Conservation (phyloP, 805 yeast species). For the Hanseniaspora lachancei region DNA sequence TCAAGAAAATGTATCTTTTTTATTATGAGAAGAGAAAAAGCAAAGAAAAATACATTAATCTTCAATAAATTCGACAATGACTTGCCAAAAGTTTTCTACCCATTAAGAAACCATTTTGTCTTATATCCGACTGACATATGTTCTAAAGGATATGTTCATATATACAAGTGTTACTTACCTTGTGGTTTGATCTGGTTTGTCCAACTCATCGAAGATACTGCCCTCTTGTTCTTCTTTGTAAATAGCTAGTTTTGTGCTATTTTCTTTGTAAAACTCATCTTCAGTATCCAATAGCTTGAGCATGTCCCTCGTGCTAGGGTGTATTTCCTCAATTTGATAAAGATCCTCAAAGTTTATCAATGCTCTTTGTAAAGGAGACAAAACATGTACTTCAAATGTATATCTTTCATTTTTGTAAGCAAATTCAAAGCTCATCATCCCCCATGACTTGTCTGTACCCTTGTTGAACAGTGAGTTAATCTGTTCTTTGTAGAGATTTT, state of each 20-base stretch:
- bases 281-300: neutral
- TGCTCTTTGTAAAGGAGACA: slow-evolving; percentile 9
- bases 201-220: slow-evolving; percentile 4
- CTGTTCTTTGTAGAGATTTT: neutral
- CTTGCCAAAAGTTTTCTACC: no score
- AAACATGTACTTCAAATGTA: slow-evolving; percentile 2
- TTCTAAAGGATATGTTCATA: neutral
- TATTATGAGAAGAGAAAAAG: no score
- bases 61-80: no score
- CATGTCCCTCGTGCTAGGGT: neutral
- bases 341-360: slow-evolving; percentile 7
- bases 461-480: neutral
- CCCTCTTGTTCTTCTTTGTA: neutral
- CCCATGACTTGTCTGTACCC: slow-evolving; percentile 10
- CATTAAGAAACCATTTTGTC: neutral
- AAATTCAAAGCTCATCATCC: neutral
- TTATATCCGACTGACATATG: neutral
- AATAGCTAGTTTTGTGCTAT: neutral
- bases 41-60: no score
- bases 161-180: neutral
- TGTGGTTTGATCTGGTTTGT: neutral
- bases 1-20: no score
- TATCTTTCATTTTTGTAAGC: neutral
- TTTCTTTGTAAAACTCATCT: neutral
- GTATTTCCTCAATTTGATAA: slow-evolving; percentile 1